Conservation (phyloP, 139 green algal genomes). For the Mychonastes homosphaera region DNA sequence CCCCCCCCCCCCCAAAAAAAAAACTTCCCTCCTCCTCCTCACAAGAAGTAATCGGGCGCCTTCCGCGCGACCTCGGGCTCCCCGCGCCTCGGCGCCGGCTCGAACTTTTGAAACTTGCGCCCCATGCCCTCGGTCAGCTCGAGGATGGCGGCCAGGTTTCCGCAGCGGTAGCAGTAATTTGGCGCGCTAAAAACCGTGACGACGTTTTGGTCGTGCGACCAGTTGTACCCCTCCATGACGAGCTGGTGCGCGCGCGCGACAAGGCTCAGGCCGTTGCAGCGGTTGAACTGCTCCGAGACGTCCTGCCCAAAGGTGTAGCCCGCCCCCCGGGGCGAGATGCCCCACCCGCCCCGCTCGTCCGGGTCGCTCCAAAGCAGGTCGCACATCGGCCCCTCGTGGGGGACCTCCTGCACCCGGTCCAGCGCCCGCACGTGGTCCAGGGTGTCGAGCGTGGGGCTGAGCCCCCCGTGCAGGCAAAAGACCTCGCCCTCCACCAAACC, state of each 20-base stretch:
- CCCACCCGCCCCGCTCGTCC: conserved; percentile 94
- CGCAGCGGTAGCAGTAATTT: conserved; percentile 98
- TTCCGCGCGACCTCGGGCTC: conserved; percentile 76
- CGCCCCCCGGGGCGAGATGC: conserved; percentile 91
- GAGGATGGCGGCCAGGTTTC: conserved; percentile 96
- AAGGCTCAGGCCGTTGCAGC: conserved; percentile 90
- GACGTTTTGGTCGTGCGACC: conserved; percentile 90
- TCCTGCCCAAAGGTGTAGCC: conserved; percentile 99
- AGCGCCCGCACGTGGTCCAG: conserved; percentile 90
- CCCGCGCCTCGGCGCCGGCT: conserved; percentile 82
- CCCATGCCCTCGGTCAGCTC: conserved; percentile 90
- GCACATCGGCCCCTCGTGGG: conserved; percentile 97
- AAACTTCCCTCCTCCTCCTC: too few species aligned
- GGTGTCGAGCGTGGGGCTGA: conserved; percentile 92
- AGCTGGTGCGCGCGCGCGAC: conserved; percentile 96
- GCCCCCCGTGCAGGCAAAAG: conserved; percentile 94
- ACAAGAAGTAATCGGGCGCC: conserved; percentile 90
- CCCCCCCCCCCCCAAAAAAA: too few species aligned
- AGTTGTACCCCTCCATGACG: conserved; percentile 97
- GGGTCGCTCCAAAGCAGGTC: conserved; percentile 98
- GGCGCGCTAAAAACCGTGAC: conserved; percentile 98
- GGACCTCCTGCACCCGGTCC: conserved; percentile 93
- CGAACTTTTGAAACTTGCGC: conserved; percentile 91
- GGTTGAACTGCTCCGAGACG: conserved; percentile 97
- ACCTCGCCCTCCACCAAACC: conserved; percentile 91